Evolutionary conservation across 108 stramenopile genomes (phyloP).

Genomic region (Nitzschia putrida): DNA sequence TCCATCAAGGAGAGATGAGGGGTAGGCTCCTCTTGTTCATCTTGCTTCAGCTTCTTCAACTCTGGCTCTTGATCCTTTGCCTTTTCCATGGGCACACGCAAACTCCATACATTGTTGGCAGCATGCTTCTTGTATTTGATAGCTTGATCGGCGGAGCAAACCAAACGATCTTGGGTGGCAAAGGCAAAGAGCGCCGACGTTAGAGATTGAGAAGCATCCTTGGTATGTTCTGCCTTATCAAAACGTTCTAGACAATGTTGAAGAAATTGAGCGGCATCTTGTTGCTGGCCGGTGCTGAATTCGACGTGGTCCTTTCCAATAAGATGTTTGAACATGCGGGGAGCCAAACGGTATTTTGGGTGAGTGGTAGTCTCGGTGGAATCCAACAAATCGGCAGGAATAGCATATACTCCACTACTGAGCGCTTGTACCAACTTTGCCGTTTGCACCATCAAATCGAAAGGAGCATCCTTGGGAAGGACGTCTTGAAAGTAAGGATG

Average conservation of each 20-base stretch:
- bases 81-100: slow-evolving; percentile 88
- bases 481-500: slow-evolving; percentile 46
- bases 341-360: slow-evolving; percentile 85
- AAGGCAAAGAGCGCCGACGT: slow-evolving; percentile 83
- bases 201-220: slow-evolving; percentile 29
- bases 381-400: slow-evolving; percentile 36
- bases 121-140: slow-evolving; percentile 76
- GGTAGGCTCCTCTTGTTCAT: slow-evolving; percentile 63
- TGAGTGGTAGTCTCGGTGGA: slow-evolving; percentile 34
- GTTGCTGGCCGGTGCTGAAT: slow-evolving; percentile 95
- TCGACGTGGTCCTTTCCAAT: slow-evolving; percentile 93
- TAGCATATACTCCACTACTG: slow-evolving; percentile 71
- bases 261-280: slow-evolving; percentile 97
- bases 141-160: slow-evolving; percentile 70
- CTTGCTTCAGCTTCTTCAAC: slow-evolving; percentile 42
- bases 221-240: slow-evolving; percentile 71
- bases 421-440: slow-evolving; percentile 76
- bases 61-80: slow-evolving; percentile 57
- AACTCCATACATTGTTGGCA: slow-evolving; percentile 71
- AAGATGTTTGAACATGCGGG: slow-evolving; percentile 94
- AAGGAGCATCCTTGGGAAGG: slow-evolving; percentile 54
- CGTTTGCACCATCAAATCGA: slow-evolving; percentile 74
- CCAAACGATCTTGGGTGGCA: slow-evolving; percentile 68
- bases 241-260: slow-evolving; percentile 88
- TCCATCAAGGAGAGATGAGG: slow-evolving; percentile 81